A percentile compares a stretch with the other conserved stretches of the same genome.
These are phyloP conservation scores for Nidula microcarpa DNA, from an alignment of 768 basidiomycete species.

Conservation along the genomic window DNA sequence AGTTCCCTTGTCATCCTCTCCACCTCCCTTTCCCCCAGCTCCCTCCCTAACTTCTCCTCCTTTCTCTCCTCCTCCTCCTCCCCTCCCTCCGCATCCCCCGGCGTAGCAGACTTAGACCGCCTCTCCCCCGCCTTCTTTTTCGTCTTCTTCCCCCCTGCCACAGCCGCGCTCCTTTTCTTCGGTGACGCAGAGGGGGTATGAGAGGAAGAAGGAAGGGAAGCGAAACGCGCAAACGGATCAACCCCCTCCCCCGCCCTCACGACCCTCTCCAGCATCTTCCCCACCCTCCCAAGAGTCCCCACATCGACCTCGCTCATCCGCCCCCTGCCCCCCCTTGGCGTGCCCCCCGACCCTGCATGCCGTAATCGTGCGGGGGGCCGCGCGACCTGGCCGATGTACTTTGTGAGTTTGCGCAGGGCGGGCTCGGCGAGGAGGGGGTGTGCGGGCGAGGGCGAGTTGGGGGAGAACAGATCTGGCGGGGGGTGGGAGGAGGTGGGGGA, in stretches of 20 bases:
- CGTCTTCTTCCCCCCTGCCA: slow-evolving; percentile 36
- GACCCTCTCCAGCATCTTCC: slow-evolving; percentile 78
- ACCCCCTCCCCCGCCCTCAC: slow-evolving; percentile 74
- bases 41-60: slow-evolving; percentile 5
- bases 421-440: slow-evolving; percentile 57
- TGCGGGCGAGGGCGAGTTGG: slow-evolving; percentile 50
- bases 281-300: slow-evolving; percentile 53
- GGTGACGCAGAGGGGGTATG: slow-evolving; percentile 33
- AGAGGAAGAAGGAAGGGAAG: slow-evolving; percentile 13
- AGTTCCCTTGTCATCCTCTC: slow-evolving; percentile 49
- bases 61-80: slow-evolving; percentile 19
- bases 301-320: slow-evolving; percentile 70
- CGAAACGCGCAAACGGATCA: slow-evolving; percentile 54
- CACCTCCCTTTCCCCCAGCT: slow-evolving; percentile 43
- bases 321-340: slow-evolving; percentile 43
- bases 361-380: slow-evolving; percentile 67
- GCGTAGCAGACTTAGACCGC: slow-evolving; percentile 42
- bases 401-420: slow-evolving; percentile 65
- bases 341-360: slow-evolving; percentile 37
- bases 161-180: slow-evolving; percentile 38
- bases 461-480: slow-evolving; percentile 60
- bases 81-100: slow-evolving; percentile 29
- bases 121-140: slow-evolving; percentile 13
- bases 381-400: slow-evolving; percentile 63
- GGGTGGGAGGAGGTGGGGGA: slow-evolving; percentile 67